Evolutionary conservation across 805 yeast genomes (phyloP).

Genomic region (Wickerhamomyces rabaulensis): DNA sequence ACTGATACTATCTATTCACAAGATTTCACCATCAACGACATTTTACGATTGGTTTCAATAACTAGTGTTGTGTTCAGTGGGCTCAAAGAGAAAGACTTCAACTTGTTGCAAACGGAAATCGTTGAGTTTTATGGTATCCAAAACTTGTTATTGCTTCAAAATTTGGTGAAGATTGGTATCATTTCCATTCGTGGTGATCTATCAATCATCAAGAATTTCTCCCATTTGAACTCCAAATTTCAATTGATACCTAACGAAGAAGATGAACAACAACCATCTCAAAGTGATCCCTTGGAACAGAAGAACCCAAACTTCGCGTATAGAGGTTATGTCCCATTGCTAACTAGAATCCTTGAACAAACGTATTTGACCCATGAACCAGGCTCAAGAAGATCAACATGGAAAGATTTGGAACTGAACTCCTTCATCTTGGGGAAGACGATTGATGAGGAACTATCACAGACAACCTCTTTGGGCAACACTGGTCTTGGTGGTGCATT

Average conservation of each 20-base stretch:
- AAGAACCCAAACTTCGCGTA: conserved; percentile 56
- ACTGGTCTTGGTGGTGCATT: conserved; percentile 15
- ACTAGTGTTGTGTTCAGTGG: conserved; percentile 67
- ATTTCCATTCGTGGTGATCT: conserved; percentile 27
- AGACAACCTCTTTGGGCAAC: conserved; percentile 7
- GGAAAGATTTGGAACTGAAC: conserved; percentile 35
- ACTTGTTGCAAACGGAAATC: conserved; percentile 47
- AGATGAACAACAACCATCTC: conserved; percentile 1
- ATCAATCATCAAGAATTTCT: conserved; percentile 31
- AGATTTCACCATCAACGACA: conserved; percentile 33
- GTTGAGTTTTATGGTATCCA: conserved; percentile 62
- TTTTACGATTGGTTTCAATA: conserved; percentile 51
- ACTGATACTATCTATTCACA: conserved; percentile 43
- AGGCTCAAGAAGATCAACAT: conserved; percentile 22
- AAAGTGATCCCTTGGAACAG: conserved; percentile 26
- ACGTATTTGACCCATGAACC: conserved; percentile 37
- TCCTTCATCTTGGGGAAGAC: conserved; percentile 30
- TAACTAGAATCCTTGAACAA: conserved; percentile 63
- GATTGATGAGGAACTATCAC: conserved; percentile 24
- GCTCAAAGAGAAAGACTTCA: conserved; percentile 57
- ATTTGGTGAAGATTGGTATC: conserved; percentile 44
- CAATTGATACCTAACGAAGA: conserved; percentile 39
- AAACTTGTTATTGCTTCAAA: conserved; percentile 41
- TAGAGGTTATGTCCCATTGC: conserved; percentile 79
- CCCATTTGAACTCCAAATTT: conserved; percentile 33